A percentile compares a stretch with the other conserved stretches of the same genome.
Evolutionary conservation across 2,329 filamentous ascomycete species (phyloP).

Genomic region (Dactylellina sp.): DNA sequence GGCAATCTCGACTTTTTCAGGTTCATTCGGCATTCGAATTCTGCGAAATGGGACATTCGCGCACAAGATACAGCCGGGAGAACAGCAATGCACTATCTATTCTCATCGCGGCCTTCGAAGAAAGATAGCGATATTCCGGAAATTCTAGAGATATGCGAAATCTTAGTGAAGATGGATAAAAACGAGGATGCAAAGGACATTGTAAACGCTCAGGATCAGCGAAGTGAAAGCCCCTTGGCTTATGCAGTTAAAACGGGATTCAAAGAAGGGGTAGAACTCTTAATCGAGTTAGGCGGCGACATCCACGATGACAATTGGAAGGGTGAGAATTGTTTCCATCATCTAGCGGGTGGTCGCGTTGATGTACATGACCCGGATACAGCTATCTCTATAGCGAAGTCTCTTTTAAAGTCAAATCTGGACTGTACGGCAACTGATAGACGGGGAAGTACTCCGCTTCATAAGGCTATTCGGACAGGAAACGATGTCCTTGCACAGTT

Average conservation of each 20-base stretch:
- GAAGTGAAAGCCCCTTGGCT: conserved; percentile 13
- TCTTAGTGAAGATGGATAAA: neutral
- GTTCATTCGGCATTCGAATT: conserved; percentile 13
- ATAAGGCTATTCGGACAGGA: no score
- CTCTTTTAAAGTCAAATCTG: neutral
- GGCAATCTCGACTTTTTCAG: conserved; percentile 35
- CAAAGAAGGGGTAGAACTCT: conserved; percentile 8
- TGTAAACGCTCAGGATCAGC: conserved; percentile 21
- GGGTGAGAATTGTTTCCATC: conserved; percentile 25
- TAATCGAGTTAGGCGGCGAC: conserved; percentile 15
- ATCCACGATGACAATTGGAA: conserved; percentile 15
- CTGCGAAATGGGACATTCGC: conserved; percentile 25
- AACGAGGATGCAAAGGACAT: neutral
- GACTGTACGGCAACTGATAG: neutral
- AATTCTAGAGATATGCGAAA: neutral
- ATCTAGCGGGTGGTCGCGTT: neutral
- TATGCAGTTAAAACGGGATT: conserved; percentile 4
- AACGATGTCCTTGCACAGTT: no score
- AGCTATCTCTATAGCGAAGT: neutral
- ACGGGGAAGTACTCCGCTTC: no score
- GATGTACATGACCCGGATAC: neutral
- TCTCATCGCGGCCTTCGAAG: neutral
- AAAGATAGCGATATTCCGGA: neutral
- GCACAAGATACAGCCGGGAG: neutral
- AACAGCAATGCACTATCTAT: conserved; percentile 23